These are phyloP conservation scores for Pharnaceum exiguum DNA, from an alignment of 148 eudicot genomes.

Conservation along the genomic window DNA sequence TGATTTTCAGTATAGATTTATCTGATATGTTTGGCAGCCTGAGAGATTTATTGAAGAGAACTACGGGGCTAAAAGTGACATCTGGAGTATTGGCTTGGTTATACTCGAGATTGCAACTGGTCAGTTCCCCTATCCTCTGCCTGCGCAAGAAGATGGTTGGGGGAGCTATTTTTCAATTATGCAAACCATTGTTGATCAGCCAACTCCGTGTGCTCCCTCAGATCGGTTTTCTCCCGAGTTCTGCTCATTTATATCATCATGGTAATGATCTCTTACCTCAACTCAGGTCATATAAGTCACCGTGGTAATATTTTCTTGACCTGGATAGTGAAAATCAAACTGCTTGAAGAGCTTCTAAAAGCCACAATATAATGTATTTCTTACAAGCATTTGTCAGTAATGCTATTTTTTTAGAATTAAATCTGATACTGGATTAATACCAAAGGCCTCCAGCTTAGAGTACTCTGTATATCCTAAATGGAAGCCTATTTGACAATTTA, in stretches of 20 bases:
- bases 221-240: slow-evolving; percentile 83
- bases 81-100: slow-evolving; percentile 96
- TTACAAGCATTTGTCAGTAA: too few species aligned
- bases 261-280: slow-evolving; percentile 38
- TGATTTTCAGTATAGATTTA: not conserved
- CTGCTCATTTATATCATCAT: slow-evolving; percentile 86
- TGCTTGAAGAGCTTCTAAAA: too few species aligned
- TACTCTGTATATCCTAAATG: too few species aligned
- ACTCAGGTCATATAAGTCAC: too few species aligned
- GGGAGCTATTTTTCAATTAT: slow-evolving; percentile 62
- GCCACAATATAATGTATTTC: too few species aligned
- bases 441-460: too few species aligned
- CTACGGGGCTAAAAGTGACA: slow-evolving; percentile 74
- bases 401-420: too few species aligned
- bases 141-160: slow-evolving; percentile 64
- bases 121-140: slow-evolving; percentile 67
- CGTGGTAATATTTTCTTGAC: too few species aligned
- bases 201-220: slow-evolving; percentile 70
- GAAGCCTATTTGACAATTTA: too few species aligned
- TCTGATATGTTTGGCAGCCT: slow-evolving; percentile 48
- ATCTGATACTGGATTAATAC: too few species aligned
- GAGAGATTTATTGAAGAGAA: slow-evolving; percentile 74
- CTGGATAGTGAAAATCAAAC: too few species aligned
- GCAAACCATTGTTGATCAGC: slow-evolving; percentile 78
- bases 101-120: slow-evolving; percentile 92